A percentile compares a stretch with the other conserved stretches of the same genome.
These are phyloP conservation scores for Leccinellum rugosiceps DNA, from an alignment of 768 basidiomycete species.

Conservation along the genomic window DNA sequence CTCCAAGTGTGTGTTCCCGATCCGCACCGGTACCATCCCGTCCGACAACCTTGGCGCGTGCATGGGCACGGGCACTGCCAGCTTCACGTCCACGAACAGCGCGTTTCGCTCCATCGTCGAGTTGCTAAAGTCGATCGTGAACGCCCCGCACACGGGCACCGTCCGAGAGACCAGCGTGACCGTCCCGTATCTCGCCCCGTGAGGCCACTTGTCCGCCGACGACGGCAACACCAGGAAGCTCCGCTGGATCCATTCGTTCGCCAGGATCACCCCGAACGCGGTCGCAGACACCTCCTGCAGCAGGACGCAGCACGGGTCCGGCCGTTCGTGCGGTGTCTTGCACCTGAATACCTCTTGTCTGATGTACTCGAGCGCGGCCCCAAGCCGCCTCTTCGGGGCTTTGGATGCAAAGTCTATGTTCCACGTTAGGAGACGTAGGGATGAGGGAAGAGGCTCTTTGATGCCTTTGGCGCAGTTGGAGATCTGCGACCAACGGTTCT, in stretches of 20 bases:
- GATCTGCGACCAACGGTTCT: slow-evolving; percentile 32
- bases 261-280: slow-evolving; percentile 48
- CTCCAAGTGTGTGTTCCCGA: slow-evolving; percentile 77
- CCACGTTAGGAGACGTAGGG: slow-evolving; percentile 64
- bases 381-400: slow-evolving; percentile 42
- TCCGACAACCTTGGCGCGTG: slow-evolving; percentile 32
- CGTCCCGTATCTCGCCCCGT: slow-evolving; percentile 52
- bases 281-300: slow-evolving; percentile 60
- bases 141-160: slow-evolving; percentile 46
- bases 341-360: slow-evolving; percentile 50
- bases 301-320: slow-evolving; percentile 59
- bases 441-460: slow-evolving; percentile 38
- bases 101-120: slow-evolving; percentile 53
- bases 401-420: slow-evolving; percentile 55
- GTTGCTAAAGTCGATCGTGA: slow-evolving; percentile 50
- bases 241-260: slow-evolving; percentile 58
- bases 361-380: slow-evolving; percentile 50
- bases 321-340: slow-evolving; percentile 39
- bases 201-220: slow-evolving; percentile 53
- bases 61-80: slow-evolving; percentile 36
- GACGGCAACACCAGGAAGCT: slow-evolving; percentile 60
- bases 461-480: slow-evolving; percentile 35
- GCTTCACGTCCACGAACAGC: slow-evolving; percentile 53
- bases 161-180: slow-evolving; percentile 65
- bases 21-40: slow-evolving; percentile 46